Percentiles rank a stretch among this genome's conserved stretches.
Evolutionary conservation across 2,329 filamentous ascomycete genomes (phyloP).

Genomic region (Aspergillus felis): DNA sequence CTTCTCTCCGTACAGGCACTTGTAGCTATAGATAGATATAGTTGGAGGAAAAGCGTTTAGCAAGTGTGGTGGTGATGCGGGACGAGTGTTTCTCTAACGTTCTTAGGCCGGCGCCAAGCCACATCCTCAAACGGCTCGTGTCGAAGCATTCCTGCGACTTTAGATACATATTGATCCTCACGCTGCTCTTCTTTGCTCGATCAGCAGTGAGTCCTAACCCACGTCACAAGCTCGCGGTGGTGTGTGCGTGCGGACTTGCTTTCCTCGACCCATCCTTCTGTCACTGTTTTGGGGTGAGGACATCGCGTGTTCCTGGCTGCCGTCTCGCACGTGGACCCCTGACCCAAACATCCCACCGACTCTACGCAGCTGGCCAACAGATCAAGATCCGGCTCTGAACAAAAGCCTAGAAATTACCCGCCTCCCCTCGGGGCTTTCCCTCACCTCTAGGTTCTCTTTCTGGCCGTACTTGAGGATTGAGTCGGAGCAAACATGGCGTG

Average conservation of each 20-base stretch:
- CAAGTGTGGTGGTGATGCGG: conserved; percentile 1
- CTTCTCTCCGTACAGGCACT: conserved; percentile 5
- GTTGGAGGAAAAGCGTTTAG: not conserved
- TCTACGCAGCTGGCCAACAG: conserved; percentile 5
- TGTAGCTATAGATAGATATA: not conserved
- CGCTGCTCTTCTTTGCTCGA: not conserved
- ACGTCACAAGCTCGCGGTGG: not conserved
- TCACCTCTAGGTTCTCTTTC: conserved; percentile 9
- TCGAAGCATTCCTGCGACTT: conserved; percentile 6
- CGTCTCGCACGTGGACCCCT: conserved; percentile 26
- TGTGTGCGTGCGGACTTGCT: not conserved
- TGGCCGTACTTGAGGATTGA: conserved; percentile 6
- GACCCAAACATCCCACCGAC: conserved; percentile 20
- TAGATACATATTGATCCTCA: not conserved
- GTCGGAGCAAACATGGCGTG: conserved; percentile 45
- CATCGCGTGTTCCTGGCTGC: conserved; percentile 6
- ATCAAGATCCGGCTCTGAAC: conserved; percentile 9
- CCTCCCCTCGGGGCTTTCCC: conserved; percentile 24
- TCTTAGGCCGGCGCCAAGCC: conserved; percentile 14
- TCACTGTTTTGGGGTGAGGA: not conserved
- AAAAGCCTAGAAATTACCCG: conserved; percentile 7
- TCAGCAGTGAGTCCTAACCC: not conserved
- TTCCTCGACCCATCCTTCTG: conserved; percentile 2
- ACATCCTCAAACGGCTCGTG: conserved; percentile 11
- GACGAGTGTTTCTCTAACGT: conserved; percentile 4